phyloP scores from a whole-genome alignment of 164 flowering plant genomes.

The Nymphaea thermarum region DNA sequence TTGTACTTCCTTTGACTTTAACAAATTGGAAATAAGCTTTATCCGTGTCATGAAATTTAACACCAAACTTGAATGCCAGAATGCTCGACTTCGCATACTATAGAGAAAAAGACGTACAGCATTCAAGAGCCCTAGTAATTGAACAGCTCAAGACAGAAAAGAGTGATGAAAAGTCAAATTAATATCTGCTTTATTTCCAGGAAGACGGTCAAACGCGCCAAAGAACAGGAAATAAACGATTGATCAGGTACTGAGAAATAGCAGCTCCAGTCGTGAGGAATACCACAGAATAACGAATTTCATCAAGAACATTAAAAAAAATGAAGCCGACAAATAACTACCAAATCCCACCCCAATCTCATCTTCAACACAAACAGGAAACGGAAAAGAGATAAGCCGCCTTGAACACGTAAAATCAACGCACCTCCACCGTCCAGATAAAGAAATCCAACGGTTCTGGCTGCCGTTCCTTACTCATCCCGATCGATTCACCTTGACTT shows the following conservation, averaged over 20 bases:
- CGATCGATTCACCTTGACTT: not conserved
- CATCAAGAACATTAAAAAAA: not conserved
- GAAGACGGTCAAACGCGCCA: no score
- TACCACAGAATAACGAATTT: not conserved
- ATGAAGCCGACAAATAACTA: not conserved
- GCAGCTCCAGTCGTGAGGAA: not conserved
- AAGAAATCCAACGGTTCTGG: slow-evolving; percentile 98
- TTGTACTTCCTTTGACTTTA: no score
- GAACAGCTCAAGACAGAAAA: no score
- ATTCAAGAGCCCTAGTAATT: no score
- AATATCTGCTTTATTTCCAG: no score
- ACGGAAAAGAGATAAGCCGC: not conserved
- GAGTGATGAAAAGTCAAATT: no score
- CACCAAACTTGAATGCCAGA: no score
- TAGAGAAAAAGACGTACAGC: no score
- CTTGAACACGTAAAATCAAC: not conserved
- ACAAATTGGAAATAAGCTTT: no score
- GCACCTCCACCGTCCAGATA: slow-evolving; percentile 90
- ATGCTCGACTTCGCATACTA: no score
- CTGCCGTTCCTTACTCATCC: slow-evolving; percentile 49
- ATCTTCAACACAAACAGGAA: not conserved
- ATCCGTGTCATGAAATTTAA: no score
- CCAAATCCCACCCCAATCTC: not conserved
- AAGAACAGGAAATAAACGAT: not conserved
- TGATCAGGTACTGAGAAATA: not conserved